Percentiles rank a stretch among this genome's conserved stretches.
Conservation (phyloP, 1,284 basidiomycete genomes). For the Puccinia hordei region DNA sequence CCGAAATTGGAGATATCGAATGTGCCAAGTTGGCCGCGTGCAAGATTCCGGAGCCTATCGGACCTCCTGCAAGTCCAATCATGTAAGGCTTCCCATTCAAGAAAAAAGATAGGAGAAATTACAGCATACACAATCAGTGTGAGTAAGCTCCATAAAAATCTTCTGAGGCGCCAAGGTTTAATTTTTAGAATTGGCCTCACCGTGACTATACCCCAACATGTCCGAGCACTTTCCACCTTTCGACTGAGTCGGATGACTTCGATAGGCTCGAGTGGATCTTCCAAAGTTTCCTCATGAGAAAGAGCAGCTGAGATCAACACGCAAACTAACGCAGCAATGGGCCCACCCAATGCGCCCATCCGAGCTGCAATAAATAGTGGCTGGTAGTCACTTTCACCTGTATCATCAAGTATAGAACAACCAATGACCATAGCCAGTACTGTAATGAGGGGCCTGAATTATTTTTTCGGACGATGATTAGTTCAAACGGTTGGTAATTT, state of each 20-base stretch:
- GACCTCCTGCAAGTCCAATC: constrained; percentile 19
- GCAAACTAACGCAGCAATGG: constrained; percentile 31
- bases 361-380: constrained; percentile 31
- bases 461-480: not conserved
- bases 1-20: constrained; percentile 18
- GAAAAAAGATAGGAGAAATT: not conserved
- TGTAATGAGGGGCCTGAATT: constrained; percentile 26
- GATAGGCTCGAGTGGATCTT: constrained; percentile 20
- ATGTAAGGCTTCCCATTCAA: constrained; percentile 23
- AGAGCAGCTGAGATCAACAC: constrained; percentile 13
- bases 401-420: constrained; percentile 30
- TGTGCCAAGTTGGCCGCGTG: constrained; percentile 11
- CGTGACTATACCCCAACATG: constrained; percentile 20
- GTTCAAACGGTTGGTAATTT: not conserved
- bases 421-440: constrained; percentile 38
- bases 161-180: not conserved
- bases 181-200: not conserved
- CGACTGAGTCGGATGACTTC: not conserved
- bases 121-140: not conserved
- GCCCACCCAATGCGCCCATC: constrained; percentile 35
- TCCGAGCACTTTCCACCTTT: not conserved
- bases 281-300: not conserved
- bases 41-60: constrained; percentile 32
- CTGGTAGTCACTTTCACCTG: constrained; percentile 15
- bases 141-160: not conserved